A percentile compares a stretch with the other conserved stretches of the same genome.
These are phyloP conservation scores for Aegilops speltoides DNA, from an alignment of 176 grass and related monocot species.

Conservation along the genomic window DNA sequence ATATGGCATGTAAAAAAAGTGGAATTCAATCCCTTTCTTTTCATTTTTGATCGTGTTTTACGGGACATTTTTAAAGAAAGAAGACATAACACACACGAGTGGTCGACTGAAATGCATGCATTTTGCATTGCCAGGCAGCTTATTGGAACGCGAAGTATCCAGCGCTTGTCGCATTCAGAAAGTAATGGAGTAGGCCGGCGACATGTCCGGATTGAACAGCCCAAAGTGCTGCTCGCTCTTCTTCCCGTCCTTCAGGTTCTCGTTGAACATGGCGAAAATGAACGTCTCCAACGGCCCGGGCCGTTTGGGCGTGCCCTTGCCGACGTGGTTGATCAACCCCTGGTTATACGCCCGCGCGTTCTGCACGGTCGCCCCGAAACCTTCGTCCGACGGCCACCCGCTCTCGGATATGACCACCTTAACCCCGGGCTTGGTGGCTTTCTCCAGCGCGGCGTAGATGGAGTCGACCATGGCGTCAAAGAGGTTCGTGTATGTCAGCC, in stretches of 20 bases:
- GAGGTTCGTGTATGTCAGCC: slow-evolving; percentile 41
- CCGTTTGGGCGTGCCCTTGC: slow-evolving; percentile 56
- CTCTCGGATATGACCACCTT: slow-evolving; percentile 62
- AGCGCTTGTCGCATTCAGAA: not conserved
- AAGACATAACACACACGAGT: not conserved
- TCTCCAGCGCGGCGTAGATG: slow-evolving; percentile 52
- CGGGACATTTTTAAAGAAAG: no score
- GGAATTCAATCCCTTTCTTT: no score
- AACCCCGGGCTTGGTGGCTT: slow-evolving; percentile 1
- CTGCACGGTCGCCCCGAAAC: slow-evolving; percentile 17
- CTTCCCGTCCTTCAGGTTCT: slow-evolving; percentile 38
- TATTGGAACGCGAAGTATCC: not conserved
- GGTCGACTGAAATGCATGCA: not conserved
- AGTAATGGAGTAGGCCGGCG: slow-evolving; percentile 42
- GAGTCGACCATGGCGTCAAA: slow-evolving; percentile 66
- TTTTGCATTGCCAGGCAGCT: not conserved
- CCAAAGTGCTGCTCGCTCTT: slow-evolving; percentile 59
- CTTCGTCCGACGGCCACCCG: slow-evolving; percentile 72
- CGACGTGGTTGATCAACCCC: slow-evolving; percentile 55
- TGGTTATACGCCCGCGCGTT: slow-evolving; percentile 76
- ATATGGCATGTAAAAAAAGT: no score
- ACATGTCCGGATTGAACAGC: slow-evolving; percentile 50
- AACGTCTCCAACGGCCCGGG: slow-evolving; percentile 47
- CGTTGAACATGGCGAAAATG: slow-evolving; percentile 87
- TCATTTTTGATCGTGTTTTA: no score